A percentile compares a stretch with the other conserved stretches of the same genome.
These are phyloP conservation scores for Fusarium beomiforme DNA, from an alignment of 2,329 filamentous ascomycete genomes.

Conservation along the genomic window DNA sequence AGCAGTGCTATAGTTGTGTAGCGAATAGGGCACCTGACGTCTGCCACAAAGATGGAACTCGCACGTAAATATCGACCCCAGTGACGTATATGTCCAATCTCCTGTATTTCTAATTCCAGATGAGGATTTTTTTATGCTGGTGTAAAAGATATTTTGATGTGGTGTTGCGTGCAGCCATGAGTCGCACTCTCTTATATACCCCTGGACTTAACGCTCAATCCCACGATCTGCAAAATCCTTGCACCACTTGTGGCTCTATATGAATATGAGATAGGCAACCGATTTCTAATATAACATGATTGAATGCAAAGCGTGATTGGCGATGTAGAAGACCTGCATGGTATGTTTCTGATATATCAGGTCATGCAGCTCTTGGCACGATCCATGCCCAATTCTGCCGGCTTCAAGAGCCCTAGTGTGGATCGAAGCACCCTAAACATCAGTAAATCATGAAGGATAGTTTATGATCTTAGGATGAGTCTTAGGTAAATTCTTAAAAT, in stretches of 20 bases:
- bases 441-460: not conserved
- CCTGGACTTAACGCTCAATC: not conserved
- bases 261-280: not conserved
- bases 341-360: constrained; percentile 24
- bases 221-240: constrained; percentile 8
- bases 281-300: not conserved
- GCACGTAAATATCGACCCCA: not conserved
- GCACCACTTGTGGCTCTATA: constrained; percentile 10
- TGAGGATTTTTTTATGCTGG: not conserved
- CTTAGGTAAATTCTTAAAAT: not conserved
- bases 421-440: not conserved
- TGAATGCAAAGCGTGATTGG: not conserved
- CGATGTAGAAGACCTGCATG: not conserved
- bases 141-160: not conserved
- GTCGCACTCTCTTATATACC: constrained; percentile 11
- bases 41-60: not conserved
- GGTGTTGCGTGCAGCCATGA: not conserved
- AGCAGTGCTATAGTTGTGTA: not conserved
- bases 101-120: too few relatives aligned
- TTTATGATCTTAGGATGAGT: constrained; percentile 5
- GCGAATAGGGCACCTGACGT: not conserved
- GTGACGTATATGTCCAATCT: not conserved
- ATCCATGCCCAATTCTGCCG: constrained; percentile 15
- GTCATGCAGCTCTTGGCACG: constrained; percentile 27
- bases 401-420: not conserved